Evolutionary conservation across 2,329 filamentous ascomycete species (phyloP), one percentile per base, ranked within the genome.

Genomic region (Amphichorda felina): DNA sequence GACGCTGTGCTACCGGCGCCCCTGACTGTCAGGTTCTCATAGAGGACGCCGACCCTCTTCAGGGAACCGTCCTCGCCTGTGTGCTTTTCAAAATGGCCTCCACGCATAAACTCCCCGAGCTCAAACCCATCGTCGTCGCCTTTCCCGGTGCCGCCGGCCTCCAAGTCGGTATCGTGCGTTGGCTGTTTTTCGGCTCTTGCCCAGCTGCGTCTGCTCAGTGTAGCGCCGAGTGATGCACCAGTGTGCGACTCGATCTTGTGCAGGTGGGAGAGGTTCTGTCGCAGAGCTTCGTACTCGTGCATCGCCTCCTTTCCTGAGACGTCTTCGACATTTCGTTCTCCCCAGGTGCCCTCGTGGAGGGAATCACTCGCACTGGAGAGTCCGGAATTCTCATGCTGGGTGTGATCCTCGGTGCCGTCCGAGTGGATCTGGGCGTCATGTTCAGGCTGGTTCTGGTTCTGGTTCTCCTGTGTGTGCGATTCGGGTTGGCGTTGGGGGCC

Each of bases 21-120:
- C 52, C 81, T 78, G 19, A 89, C 83, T 0, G 75, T 85, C 34
- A 89, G 63, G 45, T 83, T 69, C 55, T 80, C 83, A 64, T 79
- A 89, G 2, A 86, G 61, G 1, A 89, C 79, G 3, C 84, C 83
- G 9, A 89, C 73, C 47, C 79, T 82, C 60, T 89, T 91, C 9
- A 78, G 70, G 0, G 82, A 80, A 25, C 67, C 57, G 50, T 21
- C 76, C 70, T 41, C 46, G 37, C 3, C 72, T 73, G 40, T 37
- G 10, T 80, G 70, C 51, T 81, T 84, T 56, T 87, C 83, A 40
- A 87, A 78, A 46, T 82, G 79, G 1, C 82, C 82, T 40, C 83
- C 75, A 32, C 74, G 70, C 57, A 88, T 72, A 50, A 88, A 88
- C 10, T 75, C 62, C 24, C 70, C 71, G 2, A 88, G 64, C 40